A percentile compares a stretch with the other conserved stretches of the same genome.
Conservation (phyloP, 805 yeast species). For the Hanseniaspora hatyaiensis region DNA sequence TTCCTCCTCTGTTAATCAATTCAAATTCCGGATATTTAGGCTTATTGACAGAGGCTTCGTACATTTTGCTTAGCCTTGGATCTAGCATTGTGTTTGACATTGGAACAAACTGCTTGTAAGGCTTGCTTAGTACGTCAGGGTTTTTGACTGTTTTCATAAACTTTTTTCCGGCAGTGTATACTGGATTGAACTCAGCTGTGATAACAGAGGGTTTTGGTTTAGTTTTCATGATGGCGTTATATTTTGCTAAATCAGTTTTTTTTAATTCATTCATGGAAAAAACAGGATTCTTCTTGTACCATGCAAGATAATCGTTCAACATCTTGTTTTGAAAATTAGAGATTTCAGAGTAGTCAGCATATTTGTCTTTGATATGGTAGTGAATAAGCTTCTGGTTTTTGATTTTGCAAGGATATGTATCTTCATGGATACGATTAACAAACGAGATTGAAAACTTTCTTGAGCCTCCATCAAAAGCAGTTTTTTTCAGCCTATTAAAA, state of each 20-base stretch:
- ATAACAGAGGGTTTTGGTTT: conserved; percentile 58
- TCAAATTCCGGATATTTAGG: conserved; percentile 41
- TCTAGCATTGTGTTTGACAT: conserved; percentile 18
- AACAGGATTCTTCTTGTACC: conserved; percentile 29
- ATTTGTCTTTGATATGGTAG: conserved; percentile 8
- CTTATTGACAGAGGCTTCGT: too few relatives aligned
- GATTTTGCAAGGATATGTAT: not conserved
- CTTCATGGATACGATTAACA: too few relatives aligned
- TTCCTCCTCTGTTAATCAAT: conserved; percentile 88
- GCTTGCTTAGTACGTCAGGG: conserved; percentile 15
- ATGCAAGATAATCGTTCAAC: not conserved
- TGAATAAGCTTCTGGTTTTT: conserved; percentile 3
- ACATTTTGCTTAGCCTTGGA: too few relatives aligned
- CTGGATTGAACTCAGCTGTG: conserved; percentile 75
- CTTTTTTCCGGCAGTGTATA: conserved; percentile 86
- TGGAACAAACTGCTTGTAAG: conserved; percentile 8
- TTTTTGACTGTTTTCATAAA: conserved; percentile 43
- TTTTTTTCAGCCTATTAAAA: too few relatives aligned
- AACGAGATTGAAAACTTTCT: too few relatives aligned
- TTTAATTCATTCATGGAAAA: conserved; percentile 31
- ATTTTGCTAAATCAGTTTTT: conserved; percentile 39
- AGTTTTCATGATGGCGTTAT: conserved; percentile 33
- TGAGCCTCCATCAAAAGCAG: too few relatives aligned
- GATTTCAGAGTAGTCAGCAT: conserved; percentile 2
- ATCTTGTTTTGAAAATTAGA: not conserved